Base-by-base conservation (phyloP, 1,284 basidiomycete species). In the Ceratobasidium sp. region DNA sequence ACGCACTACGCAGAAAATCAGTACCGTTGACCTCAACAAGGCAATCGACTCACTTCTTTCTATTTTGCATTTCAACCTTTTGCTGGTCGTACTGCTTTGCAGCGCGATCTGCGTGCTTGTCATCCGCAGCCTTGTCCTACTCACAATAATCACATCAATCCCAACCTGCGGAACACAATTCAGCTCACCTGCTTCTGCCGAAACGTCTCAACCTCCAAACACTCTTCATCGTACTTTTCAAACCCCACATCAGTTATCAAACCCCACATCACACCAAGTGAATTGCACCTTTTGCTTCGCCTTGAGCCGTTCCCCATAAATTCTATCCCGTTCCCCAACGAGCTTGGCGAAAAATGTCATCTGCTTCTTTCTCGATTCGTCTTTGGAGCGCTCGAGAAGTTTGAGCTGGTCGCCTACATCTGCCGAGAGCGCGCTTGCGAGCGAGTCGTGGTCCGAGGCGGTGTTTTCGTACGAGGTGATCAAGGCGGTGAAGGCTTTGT, bases 61-160 rank as follows among this genome's bases (percentile, higher is more conserved):
- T 89, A 80, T 92, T 93, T 62, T 90, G 84, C 93, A 94, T 94
- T 62, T 94, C 92, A 54, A 87, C 86, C 76, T 89, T 88, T 80
- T 94, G 92, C 79, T 92, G 90, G 79, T 94, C 92, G 73, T 89
- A 89, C 81, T 94, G 92, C 83, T 89, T 91, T 23, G 90, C 90
- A 4, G 88, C 89, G 46, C 93, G 88, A 70, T 92, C 93, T 30
- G 92, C 91, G 79, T 95, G 93, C 67, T 88, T 89, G 82, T 95
- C 94, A 82, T 93, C 92, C 59, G 87, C 87, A 59, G 90, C 89
- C 75, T 91, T 90, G 77, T 88, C 89, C 92, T 93, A 80, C 30
- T 78, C 68, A 71, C 6, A n/a, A 10, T 23, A 78, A 70, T 64
- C n/a, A 30, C 4, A 27, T 2, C 10, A 46, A 62, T 64, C 20